Percentiles rank a stretch among this genome's conserved stretches.
These are phyloP conservation scores for Coelastrella sp. DNA, from an alignment of 139 green algal species.

Conservation along the genomic window DNA sequence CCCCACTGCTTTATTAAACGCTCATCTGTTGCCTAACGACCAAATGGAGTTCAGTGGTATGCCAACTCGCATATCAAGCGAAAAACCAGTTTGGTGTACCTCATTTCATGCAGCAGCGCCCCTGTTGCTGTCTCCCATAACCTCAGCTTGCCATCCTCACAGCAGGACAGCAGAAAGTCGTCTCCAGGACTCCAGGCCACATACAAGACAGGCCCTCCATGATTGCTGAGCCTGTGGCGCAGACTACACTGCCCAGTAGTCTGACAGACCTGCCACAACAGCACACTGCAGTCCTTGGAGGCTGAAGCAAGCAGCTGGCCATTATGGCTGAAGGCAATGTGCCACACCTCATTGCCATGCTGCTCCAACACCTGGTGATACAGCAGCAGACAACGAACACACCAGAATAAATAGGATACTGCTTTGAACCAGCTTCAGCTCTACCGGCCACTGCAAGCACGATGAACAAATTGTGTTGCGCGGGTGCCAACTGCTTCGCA, in stretches of 20 bases:
- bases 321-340: conserved; percentile 87
- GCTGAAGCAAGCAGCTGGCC: conserved; percentile 83
- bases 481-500: no score
- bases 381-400: not conserved
- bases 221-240: conserved; percentile 16
- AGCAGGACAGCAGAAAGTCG: conserved; percentile 67
- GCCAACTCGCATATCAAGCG: no score
- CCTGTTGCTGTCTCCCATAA: conserved; percentile 73
- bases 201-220: conserved; percentile 43
- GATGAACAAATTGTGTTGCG: no score
- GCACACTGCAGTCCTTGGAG: conserved; percentile 66
- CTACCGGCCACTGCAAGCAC: no score
- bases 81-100: conserved; percentile 43
- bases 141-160: conserved; percentile 64
- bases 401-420: no score
- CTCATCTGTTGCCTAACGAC: no score
- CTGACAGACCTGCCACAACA: conserved; percentile 22
- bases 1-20: no score
- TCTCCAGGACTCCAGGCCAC: conserved; percentile 67
- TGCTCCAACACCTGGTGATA: conserved; percentile 70
- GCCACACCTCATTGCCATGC: conserved; percentile 95
- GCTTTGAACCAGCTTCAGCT: not conserved
- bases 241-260: not conserved
- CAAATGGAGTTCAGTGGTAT: no score
- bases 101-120: conserved; percentile 54